phyloP scores from a whole-genome alignment of 371 early-diverging fungal species.

The Agmasoma carcini region DNA sequence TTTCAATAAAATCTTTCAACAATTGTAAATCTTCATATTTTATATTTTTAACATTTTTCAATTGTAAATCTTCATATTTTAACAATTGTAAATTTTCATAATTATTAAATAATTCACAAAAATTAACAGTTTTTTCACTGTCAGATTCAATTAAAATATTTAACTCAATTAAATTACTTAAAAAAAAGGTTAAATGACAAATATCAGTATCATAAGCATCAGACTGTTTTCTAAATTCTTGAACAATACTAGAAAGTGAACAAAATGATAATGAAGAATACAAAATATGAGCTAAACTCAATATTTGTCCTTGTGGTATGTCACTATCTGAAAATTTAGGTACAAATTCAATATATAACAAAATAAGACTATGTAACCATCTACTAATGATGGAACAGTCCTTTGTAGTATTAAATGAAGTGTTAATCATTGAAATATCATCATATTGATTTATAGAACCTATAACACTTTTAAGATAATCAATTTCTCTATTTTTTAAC shows the following conservation, averaged over 20 bases:
- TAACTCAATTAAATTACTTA: slow-evolving; percentile 35
- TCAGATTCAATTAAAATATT: slow-evolving; percentile 2
- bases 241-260: slow-evolving; percentile 1
- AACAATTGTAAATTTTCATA: no score
- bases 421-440: background rate
- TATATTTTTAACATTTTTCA: background rate
- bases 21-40: background rate
- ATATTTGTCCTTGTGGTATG: slow-evolving; percentile 30
- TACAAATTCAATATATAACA: slow-evolving; percentile 28
- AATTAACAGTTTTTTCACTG: background rate
- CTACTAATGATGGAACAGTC: no score
- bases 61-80: background rate
- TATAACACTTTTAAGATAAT: no score
- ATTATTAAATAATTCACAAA: no score
- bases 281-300: slow-evolving; percentile 30
- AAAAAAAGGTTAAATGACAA: slow-evolving; percentile 11
- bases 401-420: slow-evolving; percentile 8
- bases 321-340: slow-evolving; percentile 19
- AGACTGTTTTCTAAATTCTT: slow-evolving; percentile 10
- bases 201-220: slow-evolving; percentile 12
- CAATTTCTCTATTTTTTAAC: no score
- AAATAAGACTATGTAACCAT: slow-evolving; percentile 19
- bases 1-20: slow-evolving; percentile 27
- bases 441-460: background rate
- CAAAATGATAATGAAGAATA: slow-evolving; percentile 5